Base-by-base conservation (phyloP, 169 alveolate species). In the Plasmodium gonderi region DNA sequence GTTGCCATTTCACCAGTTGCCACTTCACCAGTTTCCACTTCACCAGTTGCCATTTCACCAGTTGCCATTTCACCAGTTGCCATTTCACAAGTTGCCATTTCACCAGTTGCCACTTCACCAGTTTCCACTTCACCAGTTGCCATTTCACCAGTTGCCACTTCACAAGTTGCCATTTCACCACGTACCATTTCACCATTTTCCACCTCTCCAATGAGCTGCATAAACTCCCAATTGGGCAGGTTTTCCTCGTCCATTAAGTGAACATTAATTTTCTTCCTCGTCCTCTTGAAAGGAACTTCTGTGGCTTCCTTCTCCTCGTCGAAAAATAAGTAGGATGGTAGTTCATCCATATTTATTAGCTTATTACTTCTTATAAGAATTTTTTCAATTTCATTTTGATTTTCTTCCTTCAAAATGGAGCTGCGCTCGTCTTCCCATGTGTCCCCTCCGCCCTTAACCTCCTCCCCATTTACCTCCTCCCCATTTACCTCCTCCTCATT, bases 221-320 rank as follows among this genome's bases (percentile, higher is more conserved):
- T 20, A 38, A 85, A 85, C 40, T 85, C 80, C 23, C 54, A 44
- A 3, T 85, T 82, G 38, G 92, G 54, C 36, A 85, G 45, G 12
- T 75, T 76, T 26, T 85, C 92, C 51, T 85, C 89, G 6, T 85
- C 69, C 79, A 72, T 49, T 3, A 85, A 49, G 44, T 85, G 77
- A 1, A 36, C 33, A n/a, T 85, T 85, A 33, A 85, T 85, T 33
- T 74, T 69, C 79, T 60, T 85, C 38, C 92, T 5, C 31, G 42
- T 49, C 47, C 92, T 72, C 87, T 85, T 85, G 67, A 75, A 76
- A 64, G 40, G 33, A 26, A 85, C 44, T 31, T 74, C 80, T 14
- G 31, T 2, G 9, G n/a, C 14, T 31, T 85, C 92, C 42, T 60
- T 33, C 3, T 20, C 31, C 17, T 85, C 92, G 0, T 75, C 92